Conservation (phyloP, 1,284 basidiomycete genomes). For the Jaminaea rosea region DNA sequence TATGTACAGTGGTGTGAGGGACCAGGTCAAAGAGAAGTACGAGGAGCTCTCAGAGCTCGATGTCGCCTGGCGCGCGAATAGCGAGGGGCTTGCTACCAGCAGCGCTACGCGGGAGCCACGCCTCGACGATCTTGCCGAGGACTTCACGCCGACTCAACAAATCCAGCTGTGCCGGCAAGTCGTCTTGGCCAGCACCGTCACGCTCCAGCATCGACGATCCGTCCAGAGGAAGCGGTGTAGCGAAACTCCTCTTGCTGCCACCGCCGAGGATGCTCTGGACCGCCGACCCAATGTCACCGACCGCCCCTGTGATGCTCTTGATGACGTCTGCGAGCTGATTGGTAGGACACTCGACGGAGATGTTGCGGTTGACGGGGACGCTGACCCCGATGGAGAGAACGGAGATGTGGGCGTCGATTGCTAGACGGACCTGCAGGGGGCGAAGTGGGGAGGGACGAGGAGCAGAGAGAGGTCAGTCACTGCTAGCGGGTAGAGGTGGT, state of each 20-base stretch:
- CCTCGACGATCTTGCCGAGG: background rate
- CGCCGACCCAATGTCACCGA: no score
- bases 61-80: background rate
- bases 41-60: background rate
- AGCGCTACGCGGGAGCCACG: background rate
- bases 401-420: constrained; percentile 23
- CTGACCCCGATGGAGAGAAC: constrained; percentile 22
- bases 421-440: constrained; percentile 14
- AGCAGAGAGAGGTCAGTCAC: no score
- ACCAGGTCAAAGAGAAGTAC: background rate
- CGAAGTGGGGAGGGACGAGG: background rate
- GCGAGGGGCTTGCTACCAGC: background rate
- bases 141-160: background rate
- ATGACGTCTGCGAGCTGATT: background rate
- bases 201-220: no score
- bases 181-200: background rate
- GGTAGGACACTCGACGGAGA: constrained; percentile 21
- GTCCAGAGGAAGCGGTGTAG: no score
- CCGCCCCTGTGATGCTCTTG: background rate
- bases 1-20: no score
- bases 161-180: background rate
- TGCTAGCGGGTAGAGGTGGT: no score
- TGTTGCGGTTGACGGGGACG: constrained; percentile 14
- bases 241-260: background rate
- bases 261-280: background rate